Evolutionary conservation across 305 asterid genomes (phyloP).

Genomic region (Ruellia speciosa): DNA sequence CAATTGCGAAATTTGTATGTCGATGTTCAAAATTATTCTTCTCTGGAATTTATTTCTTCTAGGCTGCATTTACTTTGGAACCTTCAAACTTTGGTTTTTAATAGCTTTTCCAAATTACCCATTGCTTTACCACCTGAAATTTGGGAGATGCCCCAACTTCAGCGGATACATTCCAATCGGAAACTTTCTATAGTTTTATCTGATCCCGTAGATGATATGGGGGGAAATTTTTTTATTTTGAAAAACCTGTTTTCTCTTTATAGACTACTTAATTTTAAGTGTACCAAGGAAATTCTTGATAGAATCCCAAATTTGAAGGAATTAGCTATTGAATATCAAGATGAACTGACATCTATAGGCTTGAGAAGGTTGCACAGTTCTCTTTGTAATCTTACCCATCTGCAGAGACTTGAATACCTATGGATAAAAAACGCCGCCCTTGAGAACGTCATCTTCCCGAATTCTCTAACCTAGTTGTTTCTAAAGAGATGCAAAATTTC

Average conservation of each 20-base stretch:
- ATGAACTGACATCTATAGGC: background rate
- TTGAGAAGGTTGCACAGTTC: background rate
- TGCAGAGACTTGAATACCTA: background rate
- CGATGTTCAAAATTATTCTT: background rate
- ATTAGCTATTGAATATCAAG: background rate
- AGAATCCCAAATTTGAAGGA: background rate
- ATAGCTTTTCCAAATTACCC: background rate
- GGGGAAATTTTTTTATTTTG: background rate
- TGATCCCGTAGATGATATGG: background rate
- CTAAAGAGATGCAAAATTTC: too few species aligned
- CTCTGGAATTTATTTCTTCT: background rate
- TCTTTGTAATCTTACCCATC: background rate
- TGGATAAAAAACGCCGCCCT: too few species aligned
- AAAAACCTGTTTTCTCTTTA: background rate
- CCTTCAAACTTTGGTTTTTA: background rate
- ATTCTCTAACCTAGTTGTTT: too few species aligned
- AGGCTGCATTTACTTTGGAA: background rate
- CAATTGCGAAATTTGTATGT: background rate
- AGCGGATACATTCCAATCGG: background rate
- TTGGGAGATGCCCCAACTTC: constrained; percentile 2
- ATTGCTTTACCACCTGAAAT: background rate
- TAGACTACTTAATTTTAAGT: background rate
- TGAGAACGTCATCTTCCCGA: too few species aligned
- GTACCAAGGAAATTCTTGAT: background rate
- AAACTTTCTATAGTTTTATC: background rate